Evolutionary conservation across 2,329 filamentous ascomycete species (phyloP), one percentile per base, ranked within the genome.

Genomic region (Ophiostoma tasmaniense): DNA sequence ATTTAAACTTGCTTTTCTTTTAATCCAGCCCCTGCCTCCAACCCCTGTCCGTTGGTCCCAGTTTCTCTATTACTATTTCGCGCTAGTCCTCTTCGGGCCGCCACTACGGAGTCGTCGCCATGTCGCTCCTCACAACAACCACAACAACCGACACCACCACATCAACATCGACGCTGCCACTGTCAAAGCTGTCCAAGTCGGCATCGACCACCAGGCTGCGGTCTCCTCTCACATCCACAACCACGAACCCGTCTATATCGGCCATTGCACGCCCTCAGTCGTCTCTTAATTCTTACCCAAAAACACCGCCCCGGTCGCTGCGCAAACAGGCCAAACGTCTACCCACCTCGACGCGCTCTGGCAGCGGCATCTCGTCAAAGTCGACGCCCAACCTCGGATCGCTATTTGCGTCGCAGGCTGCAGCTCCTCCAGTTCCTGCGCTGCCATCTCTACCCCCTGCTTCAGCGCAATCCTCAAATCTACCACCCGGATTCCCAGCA

Each of bases 361-460:
- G 45, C 69, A 73, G 74, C 70, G 75, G 75, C 70, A 78, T 82
- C 70, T 77, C 80, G 30, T 68, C 69, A 11, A 59, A 25, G n/a
- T 70, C 69, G 8, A 86, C 84, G 4, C 86, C 87, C 13, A 87
- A 88, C 74, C 80, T 89, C 71, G 83, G 82, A 75, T 78, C 80
- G 33, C 76, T 83, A 52, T 87, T 84, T 76, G 77, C 79, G 59
- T 77, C 80, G 8, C 83, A 84, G 72, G 82, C 81, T 37, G 17
- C 59, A 11, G 61, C 30, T 6, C 61, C 33, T 14, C 61, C 61
- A 10, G 61, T 64, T 2, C 61, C 61, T 37, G 20, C 61, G 20
- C 50, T 61, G 65, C 14, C 25, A 6, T 50, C 30, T 8, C 1
- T 28, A 17, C 42, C 35, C 1, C 30, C 50, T 11, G 1, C 22